phyloP scores from a whole-genome alignment of 139 green algal genomes.

The Penium margaritaceum region DNA sequence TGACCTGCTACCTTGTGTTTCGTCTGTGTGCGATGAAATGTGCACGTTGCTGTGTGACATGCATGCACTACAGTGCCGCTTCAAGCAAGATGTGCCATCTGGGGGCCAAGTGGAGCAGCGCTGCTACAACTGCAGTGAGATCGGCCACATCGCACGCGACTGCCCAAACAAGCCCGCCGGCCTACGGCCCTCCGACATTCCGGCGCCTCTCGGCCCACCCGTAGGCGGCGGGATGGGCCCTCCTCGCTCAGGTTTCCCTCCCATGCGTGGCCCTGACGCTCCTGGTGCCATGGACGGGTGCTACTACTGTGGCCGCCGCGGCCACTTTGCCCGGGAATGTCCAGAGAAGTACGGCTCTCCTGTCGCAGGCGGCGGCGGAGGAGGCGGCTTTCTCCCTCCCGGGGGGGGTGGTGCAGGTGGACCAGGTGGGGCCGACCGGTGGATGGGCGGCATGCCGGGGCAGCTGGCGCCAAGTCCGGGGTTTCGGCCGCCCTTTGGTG shows the following conservation, averaged over 20 bases:
- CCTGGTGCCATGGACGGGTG: too few relatives aligned
- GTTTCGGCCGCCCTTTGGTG: conserved; percentile 10
- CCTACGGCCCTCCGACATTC: too few relatives aligned
- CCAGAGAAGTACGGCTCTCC: conserved; percentile 14
- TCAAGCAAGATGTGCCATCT: conserved; percentile 21
- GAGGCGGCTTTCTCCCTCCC: not conserved
- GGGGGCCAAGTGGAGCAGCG: conserved; percentile 24
- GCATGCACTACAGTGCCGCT: conserved; percentile 30
- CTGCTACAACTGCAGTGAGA: conserved; percentile 20
- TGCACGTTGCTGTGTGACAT: too few relatives aligned
- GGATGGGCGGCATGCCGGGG: conserved; percentile 23
- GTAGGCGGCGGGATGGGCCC: too few relatives aligned
- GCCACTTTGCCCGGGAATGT: conserved; percentile 34
- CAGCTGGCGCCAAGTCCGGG: not conserved
- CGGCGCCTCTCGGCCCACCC: not conserved
- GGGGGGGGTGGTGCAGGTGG: too few relatives aligned
- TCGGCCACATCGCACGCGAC: conserved; percentile 29
- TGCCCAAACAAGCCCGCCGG: conserved; percentile 12
- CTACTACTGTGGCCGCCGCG: conserved; percentile 29
- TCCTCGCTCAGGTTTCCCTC: too few relatives aligned
- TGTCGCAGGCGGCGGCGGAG: not conserved
- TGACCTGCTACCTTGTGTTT: too few relatives aligned
- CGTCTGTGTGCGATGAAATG: too few relatives aligned
- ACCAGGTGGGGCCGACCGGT: conserved; percentile 17
- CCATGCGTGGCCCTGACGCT: too few relatives aligned